These are phyloP conservation scores for Vinca major DNA, from an alignment of 305 asterid genomes.

Conservation along the genomic window DNA sequence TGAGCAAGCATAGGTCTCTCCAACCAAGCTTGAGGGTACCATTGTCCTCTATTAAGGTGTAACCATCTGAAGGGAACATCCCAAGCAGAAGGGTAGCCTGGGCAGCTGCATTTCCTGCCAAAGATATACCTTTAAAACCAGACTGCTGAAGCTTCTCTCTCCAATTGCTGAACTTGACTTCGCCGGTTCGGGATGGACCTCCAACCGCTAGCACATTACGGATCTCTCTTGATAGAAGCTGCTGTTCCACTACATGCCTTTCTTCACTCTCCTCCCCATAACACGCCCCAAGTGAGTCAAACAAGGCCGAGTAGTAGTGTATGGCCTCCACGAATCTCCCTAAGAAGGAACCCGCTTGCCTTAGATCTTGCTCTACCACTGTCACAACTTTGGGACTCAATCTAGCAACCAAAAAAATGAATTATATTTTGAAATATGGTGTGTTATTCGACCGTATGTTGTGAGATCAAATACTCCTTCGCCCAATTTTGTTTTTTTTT, in stretches of 20 bases:
- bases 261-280: constrained; percentile 95
- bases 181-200: constrained; percentile 71
- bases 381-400: constrained; percentile 90
- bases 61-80: constrained; percentile 90
- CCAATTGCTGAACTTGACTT: constrained; percentile 76
- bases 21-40: constrained; percentile 92
- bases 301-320: constrained; percentile 90
- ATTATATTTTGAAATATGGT: too few species aligned
- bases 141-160: constrained; percentile 81
- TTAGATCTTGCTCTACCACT: constrained; percentile 87
- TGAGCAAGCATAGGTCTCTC: constrained; percentile 95
- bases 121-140: constrained; percentile 71
- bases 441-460: too few species aligned
- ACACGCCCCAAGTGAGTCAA: constrained; percentile 88
- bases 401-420: constrained; percentile 26
- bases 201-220: constrained; percentile 67
- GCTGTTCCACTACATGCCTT: constrained; percentile 92
- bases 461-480: too few species aligned
- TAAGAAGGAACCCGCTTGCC: constrained; percentile 81
- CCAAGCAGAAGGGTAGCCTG: constrained; percentile 87
- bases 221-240: constrained; percentile 76
- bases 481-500: too few species aligned
- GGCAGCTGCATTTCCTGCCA: constrained; percentile 90
- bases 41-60: constrained; percentile 85
- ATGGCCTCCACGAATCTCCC: constrained; percentile 96